Evolutionary conservation across 345 rosid genomes (phyloP), one percentile per base, ranked within the genome.

Genomic region (Bruguiera sexangula): DNA sequence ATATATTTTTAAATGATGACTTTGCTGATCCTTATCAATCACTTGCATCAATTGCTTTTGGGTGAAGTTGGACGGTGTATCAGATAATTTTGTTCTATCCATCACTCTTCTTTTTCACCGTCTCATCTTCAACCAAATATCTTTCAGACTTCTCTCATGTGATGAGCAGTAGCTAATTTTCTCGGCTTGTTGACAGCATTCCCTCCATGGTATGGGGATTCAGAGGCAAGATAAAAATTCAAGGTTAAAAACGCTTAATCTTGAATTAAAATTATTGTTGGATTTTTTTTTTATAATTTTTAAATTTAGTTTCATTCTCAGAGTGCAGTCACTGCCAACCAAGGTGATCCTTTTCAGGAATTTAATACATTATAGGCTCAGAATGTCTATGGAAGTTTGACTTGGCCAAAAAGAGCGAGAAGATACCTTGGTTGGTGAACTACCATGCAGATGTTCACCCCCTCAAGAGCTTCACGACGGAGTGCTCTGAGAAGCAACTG

Each of bases 401-500:
- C 26, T 19, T 32, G 7, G 56, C 29, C 32, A 69, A 32, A 70
- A 26, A 60, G 52, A 65, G 20, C 65, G 56, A 53, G 21, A 57
- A 57, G 52, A n/a, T 85, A 85, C 97, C 98, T 93, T 24, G 98
- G 96, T 74, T 93, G 98, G 71, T 90, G 98, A 60, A 93, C 75
- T 36, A 93, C 98, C 95, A 90, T 89, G 75, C 86, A 81, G 74
- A 93, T 82, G 70, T 93, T 93, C 37, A 93, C 98, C 8, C 98
- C 98, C 83, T 92, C 96, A 60, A 84, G 82, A 55, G 98, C 93
- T 84, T 93, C 98, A 59, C 92, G 93, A 43, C 96, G 82, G 65
- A 93, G 87, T 46, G 98, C 93, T 83, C 76, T 78, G 51, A 93
- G 87, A 73, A 93, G 96, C 76, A 90, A 86, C 46, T 81, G 82